phyloP scores from a whole-genome alignment of 371 early-diverging fungal genomes.

The Actinomortierella ambigua region DNA sequence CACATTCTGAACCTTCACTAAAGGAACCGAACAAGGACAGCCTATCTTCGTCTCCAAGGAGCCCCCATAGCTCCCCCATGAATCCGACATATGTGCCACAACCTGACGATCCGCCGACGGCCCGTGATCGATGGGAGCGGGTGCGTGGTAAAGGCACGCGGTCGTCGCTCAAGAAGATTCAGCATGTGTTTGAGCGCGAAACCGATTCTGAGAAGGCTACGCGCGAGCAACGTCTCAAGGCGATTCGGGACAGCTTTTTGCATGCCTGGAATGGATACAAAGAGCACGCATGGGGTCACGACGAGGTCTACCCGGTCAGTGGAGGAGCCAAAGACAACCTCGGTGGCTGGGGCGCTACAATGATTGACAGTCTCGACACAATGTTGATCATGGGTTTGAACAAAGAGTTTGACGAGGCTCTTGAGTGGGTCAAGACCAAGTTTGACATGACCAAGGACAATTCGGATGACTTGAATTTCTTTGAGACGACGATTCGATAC shows the following conservation, averaged over 20 bases:
- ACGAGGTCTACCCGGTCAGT: slow-evolving; percentile 59
- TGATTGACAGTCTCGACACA: slow-evolving; percentile 88
- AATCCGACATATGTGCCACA: slow-evolving; percentile 15
- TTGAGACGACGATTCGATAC: slow-evolving; percentile 91
- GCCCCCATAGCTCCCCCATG: too few relatives aligned
- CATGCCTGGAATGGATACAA: slow-evolving; percentile 81
- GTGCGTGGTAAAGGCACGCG: background rate
- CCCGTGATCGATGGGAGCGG: slow-evolving; percentile 2
- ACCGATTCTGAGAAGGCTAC: background rate
- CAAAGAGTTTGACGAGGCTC: slow-evolving; percentile 68
- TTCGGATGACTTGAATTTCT: slow-evolving; percentile 48
- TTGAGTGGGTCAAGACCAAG: slow-evolving; percentile 54
- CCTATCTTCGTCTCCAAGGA: too few relatives aligned
- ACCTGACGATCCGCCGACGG: slow-evolving; percentile 6
- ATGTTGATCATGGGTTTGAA: slow-evolving; percentile 76
- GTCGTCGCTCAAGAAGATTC: background rate
- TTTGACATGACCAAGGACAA: slow-evolving; percentile 54
- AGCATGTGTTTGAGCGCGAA: background rate
- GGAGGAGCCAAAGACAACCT: slow-evolving; percentile 61
- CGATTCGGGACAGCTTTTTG: slow-evolving; percentile 51
- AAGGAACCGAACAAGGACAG: too few relatives aligned
- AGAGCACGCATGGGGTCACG: slow-evolving; percentile 55
- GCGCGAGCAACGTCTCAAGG: slow-evolving; percentile 37
- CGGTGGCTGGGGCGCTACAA: slow-evolving; percentile 74
- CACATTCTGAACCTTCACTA: too few relatives aligned